Conservation (phyloP, 2,329 filamentous ascomycete genomes). For the Paraconiothyrium sp. region DNA sequence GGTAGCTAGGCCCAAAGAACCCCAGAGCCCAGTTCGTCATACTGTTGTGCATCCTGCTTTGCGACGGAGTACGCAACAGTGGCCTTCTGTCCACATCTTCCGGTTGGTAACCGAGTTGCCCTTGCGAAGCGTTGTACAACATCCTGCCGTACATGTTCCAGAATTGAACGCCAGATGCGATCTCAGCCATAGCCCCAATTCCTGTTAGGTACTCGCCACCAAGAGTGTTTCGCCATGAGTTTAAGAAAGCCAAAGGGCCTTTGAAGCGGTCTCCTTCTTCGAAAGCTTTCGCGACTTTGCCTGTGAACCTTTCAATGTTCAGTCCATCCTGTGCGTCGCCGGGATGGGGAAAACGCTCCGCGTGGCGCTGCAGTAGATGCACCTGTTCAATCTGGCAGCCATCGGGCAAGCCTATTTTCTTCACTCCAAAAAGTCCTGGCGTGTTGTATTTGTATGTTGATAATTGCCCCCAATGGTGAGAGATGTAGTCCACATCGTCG, state of each 20-base stretch:
- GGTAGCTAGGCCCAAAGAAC: conserved; percentile 62
- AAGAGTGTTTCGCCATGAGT: conserved; percentile 61
- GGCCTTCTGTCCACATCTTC: conserved; percentile 59
- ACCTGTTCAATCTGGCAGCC: conserved; percentile 67
- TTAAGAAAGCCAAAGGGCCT: conserved; percentile 63
- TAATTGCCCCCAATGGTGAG: conserved; percentile 59
- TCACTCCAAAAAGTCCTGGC: conserved; percentile 58
- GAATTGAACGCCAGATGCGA: conserved; percentile 60
- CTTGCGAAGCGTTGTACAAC: conserved; percentile 60
- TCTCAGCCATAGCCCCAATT: conserved; percentile 61
- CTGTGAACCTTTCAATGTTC: conserved; percentile 60
- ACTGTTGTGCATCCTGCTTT: conserved; percentile 65
- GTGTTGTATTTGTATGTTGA: conserved; percentile 59
- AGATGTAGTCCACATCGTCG: conserved; percentile 46
- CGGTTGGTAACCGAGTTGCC: conserved; percentile 60
- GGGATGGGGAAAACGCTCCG: conserved; percentile 61
- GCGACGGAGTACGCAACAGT: conserved; percentile 63
- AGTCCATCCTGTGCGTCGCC: conserved; percentile 57
- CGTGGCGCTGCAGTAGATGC: conserved; percentile 65
- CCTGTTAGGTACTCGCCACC: conserved; percentile 58
- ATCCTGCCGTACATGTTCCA: conserved; percentile 65
- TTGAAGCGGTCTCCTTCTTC: conserved; percentile 51
- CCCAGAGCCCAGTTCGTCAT: conserved; percentile 63
- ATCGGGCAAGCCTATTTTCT: conserved; percentile 58
- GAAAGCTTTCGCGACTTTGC: conserved; percentile 60